Evolutionary conservation across 2,329 filamentous ascomycete species (phyloP).

Genomic region (Fusarium succisae): DNA sequence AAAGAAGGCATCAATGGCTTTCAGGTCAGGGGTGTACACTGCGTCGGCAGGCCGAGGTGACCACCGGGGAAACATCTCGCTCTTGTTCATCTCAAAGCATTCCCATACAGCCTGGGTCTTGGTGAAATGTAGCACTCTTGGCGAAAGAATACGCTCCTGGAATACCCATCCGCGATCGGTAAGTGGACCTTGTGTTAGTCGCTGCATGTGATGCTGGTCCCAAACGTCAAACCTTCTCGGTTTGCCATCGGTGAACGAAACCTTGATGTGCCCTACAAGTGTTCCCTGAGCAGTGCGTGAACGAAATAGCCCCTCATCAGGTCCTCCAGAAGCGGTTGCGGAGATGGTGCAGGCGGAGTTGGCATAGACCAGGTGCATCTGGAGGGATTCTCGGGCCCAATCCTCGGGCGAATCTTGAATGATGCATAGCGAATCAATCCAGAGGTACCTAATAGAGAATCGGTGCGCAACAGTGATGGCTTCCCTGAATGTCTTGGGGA

Average conservation of each 20-base stretch:
- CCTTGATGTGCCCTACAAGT: background rate
- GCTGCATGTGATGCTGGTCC: background rate
- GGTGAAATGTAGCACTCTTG: background rate
- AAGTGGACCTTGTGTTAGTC: background rate
- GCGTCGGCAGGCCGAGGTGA: background rate
- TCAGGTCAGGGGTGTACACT: background rate
- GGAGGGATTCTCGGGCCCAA: background rate
- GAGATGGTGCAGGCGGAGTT: background rate
- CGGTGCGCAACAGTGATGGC: background rate
- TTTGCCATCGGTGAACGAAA: background rate
- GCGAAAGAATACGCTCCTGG: background rate
- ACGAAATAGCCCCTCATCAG: background rate
- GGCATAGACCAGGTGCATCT: background rate
- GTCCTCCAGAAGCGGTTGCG: background rate
- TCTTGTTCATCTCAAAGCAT: background rate
- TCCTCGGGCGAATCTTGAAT: background rate
- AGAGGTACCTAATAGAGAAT: background rate
- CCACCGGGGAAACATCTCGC: background rate
- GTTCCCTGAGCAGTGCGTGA: background rate
- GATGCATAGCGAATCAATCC: background rate
- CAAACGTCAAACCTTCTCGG: background rate
- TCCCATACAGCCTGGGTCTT: background rate
- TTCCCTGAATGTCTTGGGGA: background rate
- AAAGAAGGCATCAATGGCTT: background rate
- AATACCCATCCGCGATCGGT: background rate